Evolutionary conservation across 2,329 filamentous ascomycete species (phyloP), one percentile per base, ranked within the genome.

Genomic region (Ceratocystis harringtonii): DNA sequence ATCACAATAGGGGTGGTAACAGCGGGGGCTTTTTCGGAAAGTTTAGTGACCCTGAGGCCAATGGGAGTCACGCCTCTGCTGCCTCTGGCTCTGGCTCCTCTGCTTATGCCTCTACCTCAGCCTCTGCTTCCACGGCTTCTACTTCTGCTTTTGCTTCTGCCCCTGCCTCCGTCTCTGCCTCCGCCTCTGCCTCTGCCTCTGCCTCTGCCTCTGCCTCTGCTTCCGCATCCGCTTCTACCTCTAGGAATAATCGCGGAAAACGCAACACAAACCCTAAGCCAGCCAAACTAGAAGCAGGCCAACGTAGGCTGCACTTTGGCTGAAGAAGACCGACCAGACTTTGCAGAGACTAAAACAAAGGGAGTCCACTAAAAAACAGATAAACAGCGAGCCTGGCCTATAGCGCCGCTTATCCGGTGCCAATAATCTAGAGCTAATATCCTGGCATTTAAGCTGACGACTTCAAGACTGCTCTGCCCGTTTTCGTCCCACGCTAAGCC

Each of bases 291-390:
- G 83, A 85, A 72, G 81, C 80, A 68, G 83, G 83, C 15, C 84
- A 86, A 71, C 83, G 79, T 69, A 83, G 77, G 72, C 76, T 86
- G 72, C 80, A 77, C 52, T 86, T 86, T 77, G 80, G 81, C 67
- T 83, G 75, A 81, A 44, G 17, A 57, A 57, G 30, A 12, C 10
- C 3, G 19, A 12, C 10, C 3, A n/a, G 28, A 5, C 48, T 52
- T 19, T 19, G 4, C 22, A 52, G 28, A 10, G 17, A 3, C 1
- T 52, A 10, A 10, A 52, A 10, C n/a, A 10, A 52, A 19, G 15
- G 2, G 2, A 30, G 28, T 15, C 25, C 32, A 36, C 8, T 36
- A 36, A 3, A 36, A 32, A 36, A 12, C 32, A 36, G 32, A 36
- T 36, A 12, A 36, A 36, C 32, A 36, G 32, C 10, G 8, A 36